phyloP scores from a whole-genome alignment of 495 filamentous ascomycete genomes.

The Patellaria atrata region DNA sequence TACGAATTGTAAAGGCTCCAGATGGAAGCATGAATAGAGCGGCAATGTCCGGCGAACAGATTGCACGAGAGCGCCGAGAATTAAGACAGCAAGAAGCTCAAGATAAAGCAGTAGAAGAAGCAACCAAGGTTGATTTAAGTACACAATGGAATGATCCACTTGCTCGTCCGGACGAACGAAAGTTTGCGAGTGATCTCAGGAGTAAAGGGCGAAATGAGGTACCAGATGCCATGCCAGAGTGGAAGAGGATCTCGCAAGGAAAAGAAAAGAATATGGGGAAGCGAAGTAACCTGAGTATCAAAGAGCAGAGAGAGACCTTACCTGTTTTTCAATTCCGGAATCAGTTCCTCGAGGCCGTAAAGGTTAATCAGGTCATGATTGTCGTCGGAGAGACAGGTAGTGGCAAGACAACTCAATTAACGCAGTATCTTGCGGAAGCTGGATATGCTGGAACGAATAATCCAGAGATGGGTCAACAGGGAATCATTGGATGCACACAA shows the following conservation, averaged over 20 bases:
- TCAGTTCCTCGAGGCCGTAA: slow-evolving; percentile 76
- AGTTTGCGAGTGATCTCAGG: slow-evolving; percentile 76
- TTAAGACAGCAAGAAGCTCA: slow-evolving; percentile 77
- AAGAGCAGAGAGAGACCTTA: slow-evolving; percentile 80
- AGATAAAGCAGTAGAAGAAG: slow-evolving; percentile 64
- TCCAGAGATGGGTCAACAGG: no score
- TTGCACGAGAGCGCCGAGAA: slow-evolving; percentile 88
- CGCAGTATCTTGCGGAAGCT: slow-evolving; percentile 86
- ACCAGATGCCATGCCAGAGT: slow-evolving; percentile 70
- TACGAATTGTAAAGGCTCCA: slow-evolving; percentile 90
- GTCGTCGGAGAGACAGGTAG: slow-evolving; percentile 96
- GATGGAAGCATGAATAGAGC: slow-evolving; percentile 92
- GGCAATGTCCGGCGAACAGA: slow-evolving; percentile 76
- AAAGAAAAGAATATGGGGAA: slow-evolving; percentile 75
- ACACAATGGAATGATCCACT: slow-evolving; percentile 97
- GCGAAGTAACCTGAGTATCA: slow-evolving; percentile 82
- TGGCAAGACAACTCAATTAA: slow-evolving; percentile 93
- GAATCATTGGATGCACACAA: slow-evolving; percentile 95
- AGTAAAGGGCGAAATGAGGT: slow-evolving; percentile 39
- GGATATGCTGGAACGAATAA: no score
- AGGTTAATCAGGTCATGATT: slow-evolving; percentile 79
- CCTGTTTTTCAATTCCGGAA: slow-evolving; percentile 85
- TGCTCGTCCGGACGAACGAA: slow-evolving; percentile 64
- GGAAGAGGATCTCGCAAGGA: slow-evolving; percentile 73
- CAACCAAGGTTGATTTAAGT: slow-evolving; percentile 67